These are phyloP conservation scores for Pascua sp. DNA, from an alignment of 1,284 basidiomycete genomes.

Conservation along the genomic window DNA sequence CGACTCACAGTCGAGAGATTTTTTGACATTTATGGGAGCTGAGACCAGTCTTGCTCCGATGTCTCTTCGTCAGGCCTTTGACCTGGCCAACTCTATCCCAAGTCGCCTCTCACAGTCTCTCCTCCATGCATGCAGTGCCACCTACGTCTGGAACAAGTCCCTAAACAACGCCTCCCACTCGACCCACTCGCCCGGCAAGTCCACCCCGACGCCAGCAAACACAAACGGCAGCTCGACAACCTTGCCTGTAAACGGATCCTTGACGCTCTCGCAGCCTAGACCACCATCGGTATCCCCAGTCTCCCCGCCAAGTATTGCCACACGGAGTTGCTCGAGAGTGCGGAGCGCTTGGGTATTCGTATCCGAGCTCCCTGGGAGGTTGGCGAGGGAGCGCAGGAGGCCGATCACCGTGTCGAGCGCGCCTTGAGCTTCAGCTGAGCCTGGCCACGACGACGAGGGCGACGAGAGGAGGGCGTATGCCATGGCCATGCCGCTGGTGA, in stretches of 20 bases:
- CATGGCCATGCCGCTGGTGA: constrained; percentile 3
- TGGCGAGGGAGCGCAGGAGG: background rate
- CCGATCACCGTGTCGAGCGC: constrained; percentile 4
- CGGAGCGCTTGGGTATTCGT: constrained; percentile 1
- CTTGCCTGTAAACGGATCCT: background rate
- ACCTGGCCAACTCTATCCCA: no score
- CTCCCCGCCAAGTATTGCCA: background rate
- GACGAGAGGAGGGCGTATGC: constrained; percentile 4
- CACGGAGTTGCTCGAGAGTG: constrained; percentile 1
- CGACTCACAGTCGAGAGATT: no score
- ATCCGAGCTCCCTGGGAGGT: background rate
- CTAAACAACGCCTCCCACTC: constrained; percentile 9
- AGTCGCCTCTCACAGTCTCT: no score
- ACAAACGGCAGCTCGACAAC: background rate
- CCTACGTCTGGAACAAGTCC: constrained; percentile 1
- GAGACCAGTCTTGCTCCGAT: no score
- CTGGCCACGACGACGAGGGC: background rate
- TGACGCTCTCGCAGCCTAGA: background rate
- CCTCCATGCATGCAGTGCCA: no score
- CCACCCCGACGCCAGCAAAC: background rate
- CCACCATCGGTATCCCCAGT: background rate
- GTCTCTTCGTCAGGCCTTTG: no score
- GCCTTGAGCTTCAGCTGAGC: background rate
- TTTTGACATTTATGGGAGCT: no score
- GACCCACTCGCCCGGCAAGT: background rate